Base-by-base conservation (phyloP, 2,329 filamentous ascomycete genomes). In the Hymenoscyphus scutula region DNA sequence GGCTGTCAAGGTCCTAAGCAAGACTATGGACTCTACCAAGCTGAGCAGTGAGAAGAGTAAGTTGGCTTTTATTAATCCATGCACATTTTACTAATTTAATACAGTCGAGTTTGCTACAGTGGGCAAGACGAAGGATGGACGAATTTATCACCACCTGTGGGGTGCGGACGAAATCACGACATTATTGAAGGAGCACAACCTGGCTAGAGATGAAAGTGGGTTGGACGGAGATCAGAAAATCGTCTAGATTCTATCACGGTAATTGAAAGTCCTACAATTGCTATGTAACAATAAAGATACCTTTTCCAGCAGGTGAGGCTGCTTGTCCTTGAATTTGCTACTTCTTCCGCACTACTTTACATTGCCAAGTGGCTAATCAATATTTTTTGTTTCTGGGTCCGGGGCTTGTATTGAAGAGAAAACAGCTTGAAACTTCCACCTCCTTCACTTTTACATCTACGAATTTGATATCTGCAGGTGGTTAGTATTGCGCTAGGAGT, bases 11-110 rank as follows among this genome's bases (percentile, higher is more conserved):
- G 95, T 99, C 67, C 80, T 99, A 69, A 98, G 95, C 85, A 99
- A 99, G 88, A 99, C 95, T 5, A 99, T 99, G 96, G 95, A 99
- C 77, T 97, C 93, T 61, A 98, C 94, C 60, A 99, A 97, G 84
- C 80, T 99, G 75, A 97, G 92, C 82, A 97, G 92, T 75, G 95
- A 99, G 84, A 99, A 99, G 86, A 97, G 93, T 97, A 80, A 78
- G 91, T 82, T 53, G 27, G 6, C 53, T 10, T 27, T 23, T 48
- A 17, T 32, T 32, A 25, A 41, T 19, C 15, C 53, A 13, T 17
- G 8, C 17, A 10, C 32, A 34, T 27, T 23, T 19, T 61, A 53
- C 68, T 74, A 68, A 74, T 55, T 2, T 10, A 15, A 60, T 48
- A 27, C 71, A 97, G 93, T 99, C 75, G 95, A 99, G 76, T 99